phyloP scores from a whole-genome alignment of 257 asterid genomes.

The Solanum gandarillasii region DNA sequence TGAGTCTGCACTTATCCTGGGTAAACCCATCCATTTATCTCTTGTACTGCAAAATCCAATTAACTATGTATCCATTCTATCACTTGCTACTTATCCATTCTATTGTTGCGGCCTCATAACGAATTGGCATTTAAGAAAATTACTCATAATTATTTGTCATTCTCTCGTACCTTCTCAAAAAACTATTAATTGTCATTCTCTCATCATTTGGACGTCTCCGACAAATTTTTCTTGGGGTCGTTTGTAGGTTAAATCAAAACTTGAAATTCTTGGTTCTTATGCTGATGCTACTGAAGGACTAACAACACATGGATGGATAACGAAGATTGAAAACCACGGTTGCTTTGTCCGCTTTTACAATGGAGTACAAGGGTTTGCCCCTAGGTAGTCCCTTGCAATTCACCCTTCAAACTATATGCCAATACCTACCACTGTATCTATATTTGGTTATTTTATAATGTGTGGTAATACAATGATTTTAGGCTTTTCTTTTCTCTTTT shows the following conservation, averaged over 20 bases:
- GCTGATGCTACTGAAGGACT: slow-evolving; percentile 82
- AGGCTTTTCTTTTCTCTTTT: neutral
- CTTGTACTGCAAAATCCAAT: neutral
- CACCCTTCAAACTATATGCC: neutral
- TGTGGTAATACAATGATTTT: neutral
- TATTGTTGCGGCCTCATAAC: neutral
- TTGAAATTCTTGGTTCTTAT: slow-evolving; percentile 61
- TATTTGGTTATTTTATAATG: neutral
- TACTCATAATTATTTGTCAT: neutral
- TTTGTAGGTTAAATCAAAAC: slow-evolving; percentile 80
- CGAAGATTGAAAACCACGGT: slow-evolving; percentile 87
- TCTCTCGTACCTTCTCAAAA: neutral
- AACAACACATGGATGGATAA: slow-evolving; percentile 95
- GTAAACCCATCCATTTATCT: neutral
- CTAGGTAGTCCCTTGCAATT: slow-evolving; percentile 43
- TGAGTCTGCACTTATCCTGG: neutral
- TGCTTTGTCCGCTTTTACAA: slow-evolving; percentile 97
- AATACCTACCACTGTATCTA: neutral
- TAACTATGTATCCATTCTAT: neutral
- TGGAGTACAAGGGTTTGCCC: slow-evolving; percentile 92
- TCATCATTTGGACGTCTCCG: neutral
- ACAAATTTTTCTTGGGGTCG: neutral
- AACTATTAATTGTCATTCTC: neutral
- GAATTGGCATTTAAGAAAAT: neutral
- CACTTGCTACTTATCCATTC: neutral